Evolutionary conservation across 202 grass and related monocot species (phyloP), one percentile per base, ranked within the genome.

Genomic region (Elaeis oleifera): DNA sequence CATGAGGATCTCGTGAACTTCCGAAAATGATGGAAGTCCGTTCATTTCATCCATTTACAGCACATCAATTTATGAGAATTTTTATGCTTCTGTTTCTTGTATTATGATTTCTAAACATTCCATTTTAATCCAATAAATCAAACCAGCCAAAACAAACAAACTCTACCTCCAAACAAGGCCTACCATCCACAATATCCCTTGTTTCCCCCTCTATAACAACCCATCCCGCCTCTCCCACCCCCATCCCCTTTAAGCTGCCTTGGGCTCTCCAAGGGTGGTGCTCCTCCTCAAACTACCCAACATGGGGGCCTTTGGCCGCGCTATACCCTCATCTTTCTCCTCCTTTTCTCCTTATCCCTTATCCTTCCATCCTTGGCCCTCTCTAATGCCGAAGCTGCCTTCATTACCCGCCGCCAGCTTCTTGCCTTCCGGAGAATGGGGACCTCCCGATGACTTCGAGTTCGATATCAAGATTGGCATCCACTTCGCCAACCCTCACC

Each of bases 291-390:
- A 48, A 81, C 78, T 54, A 44, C 48, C 52, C 59, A 6, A 67
- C 63, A 95, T 89, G 90, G 85, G 83, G 76, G 76, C 73, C 76
- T 50, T 64, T 63, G 78, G 65, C 81, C 16, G 63, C 56, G 53
- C 70, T 50, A 16, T 16, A 0, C 61, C 59, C 51, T 76, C 63
- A 36, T 21, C 49, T 24, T 80, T 48, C 18, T 16, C 24, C 18
- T 48, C 28, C 0, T 61, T 32, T 49, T 81, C 0, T 25, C 81
- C 62, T 21, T 27, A n/a, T 55, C 58, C 23, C 11, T 4, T 29
- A 8, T 54, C 14, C 36, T 49, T 3, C 13, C 50, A 3, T 50
- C 6, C 4, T 16, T 23, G 0, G 69, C 83, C 18, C 59, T 90
- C 6, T 69, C 78, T 0, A 56, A 90, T 63, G 39, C 23, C 0